Base-by-base conservation (phyloP, 2,329 filamentous ascomycete species). In the Aspergillus latus region DNA sequence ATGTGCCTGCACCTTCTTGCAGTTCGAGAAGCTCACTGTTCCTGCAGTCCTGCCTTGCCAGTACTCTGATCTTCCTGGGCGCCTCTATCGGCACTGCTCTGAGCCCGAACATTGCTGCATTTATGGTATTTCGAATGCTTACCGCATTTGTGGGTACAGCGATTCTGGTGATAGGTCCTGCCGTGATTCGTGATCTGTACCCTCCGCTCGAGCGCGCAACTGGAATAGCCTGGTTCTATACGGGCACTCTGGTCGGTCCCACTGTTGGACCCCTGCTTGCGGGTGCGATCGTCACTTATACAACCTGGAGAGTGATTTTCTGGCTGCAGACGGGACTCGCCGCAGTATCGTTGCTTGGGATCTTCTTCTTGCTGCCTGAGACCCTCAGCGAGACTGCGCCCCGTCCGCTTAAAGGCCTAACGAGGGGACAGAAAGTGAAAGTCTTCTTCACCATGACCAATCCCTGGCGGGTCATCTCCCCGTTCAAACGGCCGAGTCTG, bases 81-180 rank as follows among this genome's bases (percentile, higher is more conserved):
- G 87, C 88, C 64, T 89, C 84, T n/a, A 77, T 90, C 30, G 89
- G 86, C 29, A 89, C 88, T 0, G 88, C 89, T 0, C 72, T 92
- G 10, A 82, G 89, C 3, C 88, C 88, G 0, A 88, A 90, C 62
- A 75, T 93, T 16, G 82, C 81, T 1, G 76, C 84, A 0, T 93
- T 90, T 70, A 90, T 89, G 68, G 78, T 90, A 49, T 90, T 92
- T 67, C 84, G 89, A 5, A 83, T 89, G 46, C 76, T 90, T 29
- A 89, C 87, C 0, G 89, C 88, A 0, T 88, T 91, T 64, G 85
- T 89, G 72, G 88, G 88, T 11, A 91, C 88, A 0, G 84, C 85
- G 0, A 90, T 92, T 62, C 78, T 92, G 10, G 83, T 90, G 9
- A 83, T 91, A 40, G 89, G 89, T 0, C 84, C 84, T 10, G 83